Percentiles rank a stretch among this genome's conserved stretches.
Evolutionary conservation across 345 rosid genomes (phyloP).

Genomic region (Carallia brachiata): DNA sequence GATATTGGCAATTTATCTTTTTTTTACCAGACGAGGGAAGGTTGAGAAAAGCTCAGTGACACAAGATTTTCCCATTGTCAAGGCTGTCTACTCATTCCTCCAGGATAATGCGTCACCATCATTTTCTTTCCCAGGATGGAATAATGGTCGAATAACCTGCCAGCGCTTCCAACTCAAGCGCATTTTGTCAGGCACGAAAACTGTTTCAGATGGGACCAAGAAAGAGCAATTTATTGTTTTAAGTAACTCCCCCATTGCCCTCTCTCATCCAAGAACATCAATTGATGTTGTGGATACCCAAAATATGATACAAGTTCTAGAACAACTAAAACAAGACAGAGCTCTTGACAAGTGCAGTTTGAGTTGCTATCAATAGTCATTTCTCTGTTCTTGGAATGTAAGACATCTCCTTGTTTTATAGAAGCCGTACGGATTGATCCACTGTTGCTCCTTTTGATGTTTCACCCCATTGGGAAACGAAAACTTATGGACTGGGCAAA

Average conservation of each 20-base stretch:
- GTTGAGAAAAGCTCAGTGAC: conserved; percentile 63
- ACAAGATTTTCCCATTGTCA: conserved; percentile 51
- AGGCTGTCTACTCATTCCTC: conserved; percentile 62
- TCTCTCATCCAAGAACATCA: conserved; percentile 36
- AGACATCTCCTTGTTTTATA: conserved; percentile 4
- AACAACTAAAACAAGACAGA: conserved; percentile 41
- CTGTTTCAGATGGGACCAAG: conserved; percentile 46
- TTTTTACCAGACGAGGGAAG: conserved; percentile 59
- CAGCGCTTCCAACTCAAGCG: conserved; percentile 79
- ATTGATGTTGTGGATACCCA: conserved; percentile 26
- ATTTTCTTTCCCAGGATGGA: conserved; percentile 77
- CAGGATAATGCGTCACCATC: conserved; percentile 63
- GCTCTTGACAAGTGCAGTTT: conserved; percentile 57
- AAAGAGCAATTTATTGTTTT: conserved; percentile 40
- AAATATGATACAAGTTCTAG: conserved; percentile 22
- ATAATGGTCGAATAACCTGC: conserved; percentile 82
- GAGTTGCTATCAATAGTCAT: conserved; percentile 8
- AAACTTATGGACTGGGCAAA: neutral
- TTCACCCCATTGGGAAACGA: neutral
- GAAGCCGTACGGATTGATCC: conserved; percentile 3
- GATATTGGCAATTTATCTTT: neutral
- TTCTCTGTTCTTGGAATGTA: conserved; percentile 11
- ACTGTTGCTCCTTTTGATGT: neutral
- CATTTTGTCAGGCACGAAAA: conserved; percentile 38
- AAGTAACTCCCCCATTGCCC: conserved; percentile 54